These are phyloP conservation scores for Volvariella volvacea DNA, from an alignment of 1,284 basidiomycete species.

Conservation along the genomic window DNA sequence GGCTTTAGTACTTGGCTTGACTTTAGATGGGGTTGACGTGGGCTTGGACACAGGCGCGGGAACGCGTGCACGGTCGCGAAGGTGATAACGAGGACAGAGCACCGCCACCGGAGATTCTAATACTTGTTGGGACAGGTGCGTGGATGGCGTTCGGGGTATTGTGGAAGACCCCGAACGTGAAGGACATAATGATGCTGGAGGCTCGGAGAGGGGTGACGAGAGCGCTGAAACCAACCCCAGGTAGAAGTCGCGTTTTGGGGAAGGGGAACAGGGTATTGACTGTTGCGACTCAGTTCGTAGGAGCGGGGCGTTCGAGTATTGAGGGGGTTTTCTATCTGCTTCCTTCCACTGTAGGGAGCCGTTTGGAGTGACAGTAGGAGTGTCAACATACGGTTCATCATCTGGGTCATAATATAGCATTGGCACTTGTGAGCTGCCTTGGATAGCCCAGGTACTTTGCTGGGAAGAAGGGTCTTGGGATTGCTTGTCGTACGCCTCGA, in stretches of 20 bases:
- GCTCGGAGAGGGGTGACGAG: constrained; percentile 12
- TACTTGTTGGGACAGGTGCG: no score
- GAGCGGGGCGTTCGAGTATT: no score
- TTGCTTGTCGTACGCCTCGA: constrained; percentile 17
- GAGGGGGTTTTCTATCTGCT: not conserved
- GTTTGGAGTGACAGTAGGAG: constrained; percentile 49
- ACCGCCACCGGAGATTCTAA: no score
- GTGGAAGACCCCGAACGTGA: constrained; percentile 1
- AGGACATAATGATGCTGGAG: constrained; percentile 7
- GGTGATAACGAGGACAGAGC: no score
- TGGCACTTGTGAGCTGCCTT: constrained; percentile 15
- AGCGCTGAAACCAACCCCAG: constrained; percentile 5
- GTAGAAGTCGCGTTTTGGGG: constrained; percentile 12
- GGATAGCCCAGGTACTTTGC: constrained; percentile 4
- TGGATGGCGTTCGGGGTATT: no score
- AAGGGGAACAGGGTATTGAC: constrained; percentile 5
- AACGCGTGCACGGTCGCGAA: no score
- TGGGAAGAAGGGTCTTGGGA: constrained; percentile 6
- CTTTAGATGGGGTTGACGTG: not conserved
- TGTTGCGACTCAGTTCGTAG: no score
- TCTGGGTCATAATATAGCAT: constrained; percentile 29
- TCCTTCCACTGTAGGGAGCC: constrained; percentile 42
- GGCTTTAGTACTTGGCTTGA: no score
- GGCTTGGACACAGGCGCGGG: constrained; percentile 1
- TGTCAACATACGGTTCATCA: constrained; percentile 37